A percentile compares a stretch with the other conserved stretches of the same genome.
phyloP scores from a whole-genome alignment of 1,284 basidiomycete genomes.

The Sutorius eximius region DNA sequence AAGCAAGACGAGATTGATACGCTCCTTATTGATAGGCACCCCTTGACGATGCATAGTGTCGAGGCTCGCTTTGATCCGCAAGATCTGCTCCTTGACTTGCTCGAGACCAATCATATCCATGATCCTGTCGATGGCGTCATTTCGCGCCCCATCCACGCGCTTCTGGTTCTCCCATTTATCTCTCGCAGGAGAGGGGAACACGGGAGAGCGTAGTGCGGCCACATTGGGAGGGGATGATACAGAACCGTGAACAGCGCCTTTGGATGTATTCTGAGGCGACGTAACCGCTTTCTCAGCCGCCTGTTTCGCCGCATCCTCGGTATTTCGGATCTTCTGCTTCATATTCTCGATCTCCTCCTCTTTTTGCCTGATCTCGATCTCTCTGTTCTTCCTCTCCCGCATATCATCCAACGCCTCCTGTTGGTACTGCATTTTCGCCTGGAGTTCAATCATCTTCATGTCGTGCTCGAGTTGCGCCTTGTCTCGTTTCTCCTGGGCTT shows the following conservation, averaged over 20 bases:
- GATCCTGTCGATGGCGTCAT: neutral
- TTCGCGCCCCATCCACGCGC: neutral
- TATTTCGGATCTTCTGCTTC: constrained; percentile 17
- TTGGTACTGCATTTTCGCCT: constrained; percentile 33
- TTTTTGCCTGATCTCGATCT: constrained; percentile 34
- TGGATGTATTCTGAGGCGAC: neutral
- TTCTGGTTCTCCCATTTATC: constrained; percentile 37
- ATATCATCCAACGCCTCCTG: constrained; percentile 31
- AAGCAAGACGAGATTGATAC: constrained; percentile 52
- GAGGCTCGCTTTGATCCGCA: constrained; percentile 26
- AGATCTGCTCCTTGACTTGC: neutral
- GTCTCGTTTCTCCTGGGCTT: constrained; percentile 37
- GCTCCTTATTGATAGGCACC: constrained; percentile 42
- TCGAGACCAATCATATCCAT: neutral
- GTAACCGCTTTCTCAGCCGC: constrained; percentile 5
- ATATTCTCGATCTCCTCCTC: constrained; percentile 34
- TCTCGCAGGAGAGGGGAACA: constrained; percentile 37
- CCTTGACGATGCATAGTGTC: constrained; percentile 47
- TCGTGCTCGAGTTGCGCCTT: constrained; percentile 35
- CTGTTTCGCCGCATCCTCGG: constrained; percentile 19
- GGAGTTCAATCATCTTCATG: constrained; percentile 32
- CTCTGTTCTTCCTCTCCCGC: constrained; percentile 29
- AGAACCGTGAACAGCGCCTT: neutral
- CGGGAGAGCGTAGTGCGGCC: constrained; percentile 14
- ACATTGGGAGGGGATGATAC: neutral